These are phyloP conservation scores for Tolypocladium ovalisporum DNA, from an alignment of 2,329 filamentous ascomycete genomes.

Conservation along the genomic window DNA sequence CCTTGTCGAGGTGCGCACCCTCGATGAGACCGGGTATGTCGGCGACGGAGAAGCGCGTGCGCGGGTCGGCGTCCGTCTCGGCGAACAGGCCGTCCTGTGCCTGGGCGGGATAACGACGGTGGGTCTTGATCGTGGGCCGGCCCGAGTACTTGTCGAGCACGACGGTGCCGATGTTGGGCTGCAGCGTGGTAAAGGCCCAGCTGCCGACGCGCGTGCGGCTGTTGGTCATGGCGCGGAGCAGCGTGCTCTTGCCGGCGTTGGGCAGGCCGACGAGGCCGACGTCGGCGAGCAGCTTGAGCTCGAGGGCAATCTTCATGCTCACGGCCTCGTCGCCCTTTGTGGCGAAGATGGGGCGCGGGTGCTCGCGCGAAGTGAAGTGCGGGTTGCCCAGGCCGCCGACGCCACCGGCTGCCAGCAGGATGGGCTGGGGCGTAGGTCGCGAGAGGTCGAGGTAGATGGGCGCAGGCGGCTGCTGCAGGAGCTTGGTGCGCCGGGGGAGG, in stretches of 20 bases:
- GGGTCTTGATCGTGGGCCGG: slow-evolving; percentile 44
- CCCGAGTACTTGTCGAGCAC: slow-evolving; percentile 81
- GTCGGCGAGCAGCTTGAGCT: slow-evolving; percentile 90
- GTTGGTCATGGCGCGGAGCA: slow-evolving; percentile 78
- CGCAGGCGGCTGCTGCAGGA: slow-evolving; percentile 56
- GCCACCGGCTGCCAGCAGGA: slow-evolving; percentile 78
- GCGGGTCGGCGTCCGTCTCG: slow-evolving; percentile 38
- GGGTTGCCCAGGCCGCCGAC: slow-evolving; percentile 88
- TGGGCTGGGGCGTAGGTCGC: slow-evolving; percentile 67
- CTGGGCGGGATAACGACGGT: slow-evolving; percentile 7
- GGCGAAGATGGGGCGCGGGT: slow-evolving; percentile 72
- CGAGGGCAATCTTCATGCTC: slow-evolving; percentile 70
- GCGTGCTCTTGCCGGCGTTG: slow-evolving; percentile 91
- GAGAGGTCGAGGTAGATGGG: slow-evolving; percentile 67
- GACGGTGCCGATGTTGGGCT: slow-evolving; percentile 92
- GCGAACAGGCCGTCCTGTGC: background rate
- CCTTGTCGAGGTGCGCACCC: slow-evolving; percentile 83
- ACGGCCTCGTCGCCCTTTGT: slow-evolving; percentile 76
- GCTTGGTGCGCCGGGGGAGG: slow-evolving; percentile 38
- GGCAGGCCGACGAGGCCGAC: slow-evolving; percentile 89
- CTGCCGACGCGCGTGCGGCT: slow-evolving; percentile 81
- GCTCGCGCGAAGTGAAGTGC: slow-evolving; percentile 73
- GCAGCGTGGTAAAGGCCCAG: slow-evolving; percentile 95
- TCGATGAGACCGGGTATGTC: slow-evolving; percentile 93
- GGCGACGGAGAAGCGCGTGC: slow-evolving; percentile 82